These are phyloP conservation scores for Talaromyces sp. DNA, from an alignment of 2,329 filamentous ascomycete genomes.

Conservation along the genomic window DNA sequence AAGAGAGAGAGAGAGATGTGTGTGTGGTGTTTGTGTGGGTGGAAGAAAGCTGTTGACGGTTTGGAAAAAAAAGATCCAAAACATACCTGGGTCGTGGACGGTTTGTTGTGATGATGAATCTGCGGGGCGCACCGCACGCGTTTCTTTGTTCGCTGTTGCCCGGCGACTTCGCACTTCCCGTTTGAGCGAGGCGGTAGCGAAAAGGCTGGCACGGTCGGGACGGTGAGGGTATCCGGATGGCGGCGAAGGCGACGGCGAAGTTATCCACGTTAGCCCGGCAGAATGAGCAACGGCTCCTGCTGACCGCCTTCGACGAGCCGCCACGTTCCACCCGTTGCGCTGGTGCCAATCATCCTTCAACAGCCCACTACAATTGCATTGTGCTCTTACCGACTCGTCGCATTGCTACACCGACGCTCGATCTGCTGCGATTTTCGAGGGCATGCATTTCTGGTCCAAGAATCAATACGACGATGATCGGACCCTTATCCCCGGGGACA, in stretches of 20 bases:
- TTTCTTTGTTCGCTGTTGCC: neutral
- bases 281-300: neutral
- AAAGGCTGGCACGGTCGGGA: neutral
- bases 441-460: neutral
- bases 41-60: neutral
- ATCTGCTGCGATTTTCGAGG: neutral
- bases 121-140: neutral
- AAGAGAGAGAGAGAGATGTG: neutral
- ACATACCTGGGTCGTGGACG: neutral
- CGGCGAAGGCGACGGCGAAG: neutral
- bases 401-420: neutral
- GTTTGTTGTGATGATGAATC: neutral
- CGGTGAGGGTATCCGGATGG: neutral
- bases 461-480: neutral
- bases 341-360: neutral
- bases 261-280: neutral
- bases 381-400: neutral
- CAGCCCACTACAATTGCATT: neutral
- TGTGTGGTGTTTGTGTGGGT: neutral
- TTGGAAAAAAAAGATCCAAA: neutral
- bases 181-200: neutral
- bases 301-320: neutral
- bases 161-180: neutral
- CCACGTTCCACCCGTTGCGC: neutral
- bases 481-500: neutral